Evolutionary conservation across 805 yeast species (phyloP), one percentile per base, ranked within the genome.

Genomic region (Ogataea paraovalis): DNA sequence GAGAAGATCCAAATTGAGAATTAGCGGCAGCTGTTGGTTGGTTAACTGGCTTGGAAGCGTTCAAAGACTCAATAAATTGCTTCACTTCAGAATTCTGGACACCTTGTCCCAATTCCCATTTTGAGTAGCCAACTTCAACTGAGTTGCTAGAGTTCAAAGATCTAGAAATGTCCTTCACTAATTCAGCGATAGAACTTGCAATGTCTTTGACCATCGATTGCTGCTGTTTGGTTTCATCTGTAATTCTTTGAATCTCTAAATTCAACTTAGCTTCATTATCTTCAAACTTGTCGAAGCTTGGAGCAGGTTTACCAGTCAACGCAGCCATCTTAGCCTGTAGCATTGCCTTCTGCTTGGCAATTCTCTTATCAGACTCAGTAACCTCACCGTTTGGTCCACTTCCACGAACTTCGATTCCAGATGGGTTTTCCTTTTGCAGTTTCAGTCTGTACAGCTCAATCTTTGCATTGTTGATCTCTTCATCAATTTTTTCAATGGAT

Each of bases 261-360:
- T 74, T 75, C 52, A 84, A 73, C 48, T 71, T 69, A 6, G 69
- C 64, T 50, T 83, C 88, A 43, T 80, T 76, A 44, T 73, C 77
- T 36, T 80, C 79, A 56, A 77, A 74, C 3, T 69, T 70, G 21
- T 72, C 74, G 39, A 70, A 64, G 28, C 69, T 69, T 7, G 74
- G 67, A 2, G 74, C 69, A 7, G 78, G 71, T 58, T 82, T 85
- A 5, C 97, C 97, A 0, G 97, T 91, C 58, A 92, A 76, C 3
- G 92, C 88, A 25, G 96, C 96, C 96, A 92, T 90, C 56, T 96
- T 78, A 43, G 91, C 87, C 53, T 83, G 82, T 56, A 94, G 72
- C 47, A 82, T 69, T 37, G 92, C 95, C 60, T 86, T 85, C 38
- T 87, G 83, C 56, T 78, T 83, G 36, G 92, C 94, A 57, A 86